Base-by-base conservation (phyloP, 768 basidiomycete genomes). In the Tubosaeta sp. region DNA sequence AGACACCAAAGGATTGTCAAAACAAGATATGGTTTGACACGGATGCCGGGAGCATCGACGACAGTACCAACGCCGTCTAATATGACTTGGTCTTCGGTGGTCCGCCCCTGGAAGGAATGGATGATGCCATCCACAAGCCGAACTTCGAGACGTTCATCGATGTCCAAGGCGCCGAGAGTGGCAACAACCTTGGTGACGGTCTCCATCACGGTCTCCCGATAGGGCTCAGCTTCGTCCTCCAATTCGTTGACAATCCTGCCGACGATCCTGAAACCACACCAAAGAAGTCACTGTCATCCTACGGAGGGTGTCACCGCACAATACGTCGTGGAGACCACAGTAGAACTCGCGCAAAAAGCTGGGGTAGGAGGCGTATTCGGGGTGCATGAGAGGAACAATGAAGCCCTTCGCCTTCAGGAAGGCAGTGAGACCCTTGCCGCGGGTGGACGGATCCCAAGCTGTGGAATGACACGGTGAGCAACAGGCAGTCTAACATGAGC, bases 71-170 rank as follows among this genome's bases (percentile, higher is more conserved):
- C 98, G 22, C 97, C 95, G 57, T 98, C 95, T 55, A 99, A 74
- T 95, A 99, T 98, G 65, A 98, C 95, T 66, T 94, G 94, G 63
- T 99, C 97, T 69, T 99, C 97, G 9, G 93, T 91, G 3, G 95
- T 97, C 70, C 98, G 97, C 74, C 97, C 95, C 71, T 98, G 95
- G 91, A 99, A 99, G 16, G 97, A 87, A 67, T 95, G 97, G 72
- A 98, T 97, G 73, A 99, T 98, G 34, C 97, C 95, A 63, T 99
- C 97, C 25, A 98, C 91, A 12, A 99, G 81, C 50, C 91, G 82
- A 29, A 95, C 84, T 71, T 99, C 95, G 41, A 99, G 78, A 49
- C 95, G 80, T 72, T 98, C 95, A 64, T 98, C 97, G 46, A 98
- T 89, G 65, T 98, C 95, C 1, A 95, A 91, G n/a, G 95, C 95